phyloP scores from a whole-genome alignment of 1,284 basidiomycete species.

The Sanguinoderma infundibulare region DNA sequence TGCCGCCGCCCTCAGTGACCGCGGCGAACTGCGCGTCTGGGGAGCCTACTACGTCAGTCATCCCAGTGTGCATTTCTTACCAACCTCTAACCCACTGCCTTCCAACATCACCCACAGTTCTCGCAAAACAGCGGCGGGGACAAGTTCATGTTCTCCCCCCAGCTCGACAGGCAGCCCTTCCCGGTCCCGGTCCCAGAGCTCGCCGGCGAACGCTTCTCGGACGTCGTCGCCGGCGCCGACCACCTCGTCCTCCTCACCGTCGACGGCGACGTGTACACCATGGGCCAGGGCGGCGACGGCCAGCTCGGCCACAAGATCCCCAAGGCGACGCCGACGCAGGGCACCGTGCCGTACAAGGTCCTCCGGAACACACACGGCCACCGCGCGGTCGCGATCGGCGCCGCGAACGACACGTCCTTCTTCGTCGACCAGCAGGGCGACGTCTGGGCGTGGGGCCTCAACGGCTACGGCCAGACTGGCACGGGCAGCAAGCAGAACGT shows the following conservation, averaged over 20 bases:
- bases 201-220: conserved; percentile 27
- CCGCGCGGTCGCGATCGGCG: conserved; percentile 78
- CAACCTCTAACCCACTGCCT: background rate
- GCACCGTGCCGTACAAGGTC: conserved; percentile 84
- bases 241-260: conserved; percentile 88
- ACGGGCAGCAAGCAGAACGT: conserved; percentile 54
- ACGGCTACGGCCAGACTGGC: conserved; percentile 75
- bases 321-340: conserved; percentile 84
- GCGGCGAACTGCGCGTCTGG: conserved; percentile 87
- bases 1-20: conserved; percentile 75
- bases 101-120: conserved; percentile 4
- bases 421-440: conserved; percentile 82
- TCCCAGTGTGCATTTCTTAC: background rate
- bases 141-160: conserved; percentile 60
- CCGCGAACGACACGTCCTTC: conserved; percentile 86
- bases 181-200: conserved; percentile 74
- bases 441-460: conserved; percentile 92
- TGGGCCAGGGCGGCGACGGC: conserved; percentile 87
- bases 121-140: conserved; percentile 3
- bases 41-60: conserved; percentile 85
- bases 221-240: conserved; percentile 82
- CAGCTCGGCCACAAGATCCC: conserved; percentile 88
- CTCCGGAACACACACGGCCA: conserved; percentile 65
- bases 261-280: conserved; percentile 82
- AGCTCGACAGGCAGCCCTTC: conserved; percentile 62